Evolutionary conservation across 164 flowering plant genomes (phyloP).

Genomic region (Magnolia kwangsiensis): DNA sequence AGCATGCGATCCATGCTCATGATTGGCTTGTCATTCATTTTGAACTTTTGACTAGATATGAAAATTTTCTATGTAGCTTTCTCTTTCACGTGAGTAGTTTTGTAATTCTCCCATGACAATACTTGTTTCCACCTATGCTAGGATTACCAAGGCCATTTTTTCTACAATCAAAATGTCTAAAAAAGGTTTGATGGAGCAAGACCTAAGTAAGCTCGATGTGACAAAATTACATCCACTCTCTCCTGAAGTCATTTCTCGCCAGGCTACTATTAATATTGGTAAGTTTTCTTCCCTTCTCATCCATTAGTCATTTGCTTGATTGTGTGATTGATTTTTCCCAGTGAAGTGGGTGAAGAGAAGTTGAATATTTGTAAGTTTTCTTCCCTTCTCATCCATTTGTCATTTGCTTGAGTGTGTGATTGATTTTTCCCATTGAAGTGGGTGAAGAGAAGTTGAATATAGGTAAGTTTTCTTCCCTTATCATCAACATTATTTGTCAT

Average conservation of each 20-base stretch:
- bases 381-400: too few species aligned
- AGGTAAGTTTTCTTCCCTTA: too few species aligned
- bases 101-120: background rate
- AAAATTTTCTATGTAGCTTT: background rate
- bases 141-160: background rate
- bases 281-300: conserved; percentile 6
- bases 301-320: background rate
- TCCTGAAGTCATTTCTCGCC: conserved; percentile 92
- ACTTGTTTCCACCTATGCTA: background rate
- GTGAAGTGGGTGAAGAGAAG: too few species aligned
- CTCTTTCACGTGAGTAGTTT: background rate
- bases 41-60: background rate
- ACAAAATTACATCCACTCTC: conserved; percentile 77
- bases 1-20: background rate
- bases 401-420: too few species aligned
- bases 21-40: background rate
- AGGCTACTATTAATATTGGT: conserved; percentile 93
- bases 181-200: conserved; percentile 96
- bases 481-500: too few species aligned
- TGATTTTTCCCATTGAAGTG: too few species aligned
- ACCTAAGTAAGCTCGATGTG: conserved; percentile 80
- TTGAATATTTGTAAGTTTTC: too few species aligned
- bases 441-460: too few species aligned
- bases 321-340: too few species aligned
- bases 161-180: conserved; percentile 51